Base-by-base conservation (phyloP, 139 green algal species). In the Prasinococcaceae sp. region DNA sequence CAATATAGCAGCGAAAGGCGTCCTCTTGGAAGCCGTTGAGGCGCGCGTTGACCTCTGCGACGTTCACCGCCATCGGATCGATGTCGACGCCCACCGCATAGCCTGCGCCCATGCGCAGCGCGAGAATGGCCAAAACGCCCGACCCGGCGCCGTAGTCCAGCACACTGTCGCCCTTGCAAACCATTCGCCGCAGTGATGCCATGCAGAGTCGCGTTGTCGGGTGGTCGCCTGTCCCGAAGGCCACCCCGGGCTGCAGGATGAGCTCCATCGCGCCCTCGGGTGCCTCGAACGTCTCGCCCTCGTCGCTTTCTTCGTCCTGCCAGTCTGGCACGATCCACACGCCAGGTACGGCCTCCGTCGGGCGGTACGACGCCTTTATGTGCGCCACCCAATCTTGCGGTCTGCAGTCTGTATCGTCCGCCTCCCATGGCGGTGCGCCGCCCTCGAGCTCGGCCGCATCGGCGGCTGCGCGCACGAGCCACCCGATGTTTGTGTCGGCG, bases 161-260 rank as follows among this genome's bases (percentile, higher is more conserved):
- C 3, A 92, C 54, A 3, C 14, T 20, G 0, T 33, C 38, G 8
- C 72, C 71, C 16, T 20, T 1, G 0, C 44, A 22, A 4, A 50
- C 20, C 41, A 0, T 30, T 3, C 30, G 39, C 36, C 29, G 71
- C 40, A 72, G 69, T 56, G 27, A 73, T n/a, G 27, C 26, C 36
- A 94, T 64, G 65, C 85, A 94, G 20, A 93, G 65, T 10, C 78
- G 72, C 1, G 85, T 94, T 25, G 85, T 94, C 4, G 84, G 76
- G 50, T 94, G 85, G 52, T 92, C 82, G 1, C 84, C 85, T 2
- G 85, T 94, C 30, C 85, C 85, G 52, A 94, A 94, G 0, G 85
- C 82, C 24, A 94, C 58, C 0, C 85, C 85, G 12, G 85, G 83
- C 30, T 79, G 66, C 44, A 93, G 55, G 0, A 73, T 54, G 27